These are phyloP conservation scores for Phaeosphaeriaceae sp. DNA, from an alignment of 2,329 filamentous ascomycete genomes.

Conservation along the genomic window DNA sequence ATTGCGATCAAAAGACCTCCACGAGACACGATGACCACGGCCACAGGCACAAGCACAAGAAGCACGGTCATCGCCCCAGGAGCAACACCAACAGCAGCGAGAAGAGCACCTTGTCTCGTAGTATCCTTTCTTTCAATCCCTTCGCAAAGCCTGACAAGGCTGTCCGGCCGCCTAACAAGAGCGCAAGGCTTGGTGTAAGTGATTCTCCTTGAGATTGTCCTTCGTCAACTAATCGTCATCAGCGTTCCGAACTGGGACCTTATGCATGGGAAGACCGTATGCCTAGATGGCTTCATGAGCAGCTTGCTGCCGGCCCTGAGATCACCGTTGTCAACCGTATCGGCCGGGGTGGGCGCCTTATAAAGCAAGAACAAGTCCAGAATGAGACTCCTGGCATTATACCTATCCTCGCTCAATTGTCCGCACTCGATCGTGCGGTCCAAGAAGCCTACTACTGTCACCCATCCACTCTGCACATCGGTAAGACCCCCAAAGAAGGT, in stretches of 20 bases:
- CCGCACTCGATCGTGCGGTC: conserved; percentile 68
- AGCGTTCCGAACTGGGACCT: conserved; percentile 56
- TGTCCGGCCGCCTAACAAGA: conserved; percentile 38
- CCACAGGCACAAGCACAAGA: conserved; percentile 29
- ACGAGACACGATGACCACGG: conserved; percentile 23
- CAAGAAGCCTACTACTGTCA: conserved; percentile 81
- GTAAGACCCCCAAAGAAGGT: conserved; percentile 80
- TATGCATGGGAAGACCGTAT: conserved; percentile 56
- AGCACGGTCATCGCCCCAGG: conserved; percentile 30
- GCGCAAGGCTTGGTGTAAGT: conserved; percentile 46
- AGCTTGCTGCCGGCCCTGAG: conserved; percentile 50
- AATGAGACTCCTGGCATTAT: conserved; percentile 56
- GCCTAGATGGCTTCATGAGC: conserved; percentile 52
- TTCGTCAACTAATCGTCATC: conserved; percentile 26
- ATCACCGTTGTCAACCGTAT: conserved; percentile 51
- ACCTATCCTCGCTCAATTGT: conserved; percentile 55
- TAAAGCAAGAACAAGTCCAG: conserved; percentile 50
- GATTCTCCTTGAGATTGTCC: neutral
- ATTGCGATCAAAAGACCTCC: conserved; percentile 24
- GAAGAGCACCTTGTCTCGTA: conserved; percentile 45
- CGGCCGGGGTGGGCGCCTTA: conserved; percentile 51
- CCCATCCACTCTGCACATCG: conserved; percentile 76
- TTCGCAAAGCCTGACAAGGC: conserved; percentile 36
- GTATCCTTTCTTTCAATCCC: conserved; percentile 43
- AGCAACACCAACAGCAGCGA: conserved; percentile 38